Evolutionary conservation across 2,329 filamentous ascomycete species (phyloP).

Genomic region (Aspergillus calidoustus): DNA sequence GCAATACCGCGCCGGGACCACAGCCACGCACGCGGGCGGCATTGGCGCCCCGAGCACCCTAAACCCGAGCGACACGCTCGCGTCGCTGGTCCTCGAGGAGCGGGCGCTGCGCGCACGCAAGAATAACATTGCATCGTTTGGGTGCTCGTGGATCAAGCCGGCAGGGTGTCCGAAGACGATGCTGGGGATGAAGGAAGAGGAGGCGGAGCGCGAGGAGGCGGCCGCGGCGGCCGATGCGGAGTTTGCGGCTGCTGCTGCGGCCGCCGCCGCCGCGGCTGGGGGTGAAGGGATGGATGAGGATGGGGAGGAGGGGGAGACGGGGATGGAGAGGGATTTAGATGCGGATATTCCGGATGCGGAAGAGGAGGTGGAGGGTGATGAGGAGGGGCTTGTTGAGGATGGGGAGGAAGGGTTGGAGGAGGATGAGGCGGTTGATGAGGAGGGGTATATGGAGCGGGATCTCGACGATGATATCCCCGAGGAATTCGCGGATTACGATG

Average conservation of each 20-base stretch:
- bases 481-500: slow-evolving; percentile 52
- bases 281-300: slow-evolving; percentile 39
- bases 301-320: slow-evolving; percentile 43
- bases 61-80: slow-evolving; percentile 60
- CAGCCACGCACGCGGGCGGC: slow-evolving; percentile 10
- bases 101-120: slow-evolving; percentile 75
- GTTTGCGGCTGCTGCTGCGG: slow-evolving; percentile 61
- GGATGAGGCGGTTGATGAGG: slow-evolving; percentile 60
- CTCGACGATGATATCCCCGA: slow-evolving; percentile 77
- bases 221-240: slow-evolving; percentile 75
- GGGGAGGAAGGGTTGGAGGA: slow-evolving; percentile 53
- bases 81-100: slow-evolving; percentile 76
- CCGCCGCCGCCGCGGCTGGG: slow-evolving; percentile 57
- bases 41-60: background rate
- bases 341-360: slow-evolving; percentile 53
- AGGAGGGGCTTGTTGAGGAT: slow-evolving; percentile 48
- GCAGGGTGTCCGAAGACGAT: slow-evolving; percentile 88
- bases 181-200: slow-evolving; percentile 87
- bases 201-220: slow-evolving; percentile 84
- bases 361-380: slow-evolving; percentile 53
- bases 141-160: slow-evolving; percentile 86
- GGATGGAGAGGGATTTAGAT: slow-evolving; percentile 50
- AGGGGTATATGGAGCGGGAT: slow-evolving; percentile 60
- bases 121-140: slow-evolving; percentile 82
- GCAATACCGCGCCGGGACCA: background rate